Evolutionary conservation across 129 eudicot genomes (phyloP).

Genomic region (Chrysanthemum makinoi): DNA sequence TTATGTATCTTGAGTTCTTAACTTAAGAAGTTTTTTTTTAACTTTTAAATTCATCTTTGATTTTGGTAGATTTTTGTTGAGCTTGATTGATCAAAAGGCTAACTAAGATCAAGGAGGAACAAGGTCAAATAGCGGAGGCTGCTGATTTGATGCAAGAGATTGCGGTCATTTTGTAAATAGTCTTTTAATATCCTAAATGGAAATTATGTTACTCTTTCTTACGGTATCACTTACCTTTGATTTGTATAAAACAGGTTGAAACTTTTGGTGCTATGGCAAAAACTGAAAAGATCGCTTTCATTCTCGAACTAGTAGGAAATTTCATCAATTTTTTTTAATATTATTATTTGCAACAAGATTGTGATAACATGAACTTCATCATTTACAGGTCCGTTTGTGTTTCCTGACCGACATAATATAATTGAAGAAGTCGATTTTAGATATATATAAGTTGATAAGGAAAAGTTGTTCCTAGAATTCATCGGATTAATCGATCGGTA

Average conservation of each 20-base stretch:
- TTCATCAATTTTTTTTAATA: background rate
- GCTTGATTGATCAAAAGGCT: slow-evolving; percentile 71
- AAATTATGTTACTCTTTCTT: background rate
- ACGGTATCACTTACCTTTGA: background rate
- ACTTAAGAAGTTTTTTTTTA: slow-evolving; percentile 23
- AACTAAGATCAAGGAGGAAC: slow-evolving; percentile 89
- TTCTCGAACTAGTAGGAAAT: slow-evolving; percentile 77
- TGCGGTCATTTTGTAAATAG: slow-evolving; percentile 53
- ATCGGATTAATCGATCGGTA: no score
- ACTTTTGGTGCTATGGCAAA: slow-evolving; percentile 97
- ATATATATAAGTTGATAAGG: no score
- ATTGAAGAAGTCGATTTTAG: no score
- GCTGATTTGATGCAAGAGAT: slow-evolving; percentile 97
- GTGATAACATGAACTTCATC: background rate
- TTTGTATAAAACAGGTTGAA: slow-evolving; percentile 60
- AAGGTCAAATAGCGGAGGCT: slow-evolving; percentile 92
- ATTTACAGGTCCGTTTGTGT: slow-evolving; percentile 76
- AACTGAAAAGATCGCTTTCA: slow-evolving; percentile 85
- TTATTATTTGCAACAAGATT: background rate
- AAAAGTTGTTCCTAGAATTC: no score
- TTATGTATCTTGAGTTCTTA: background rate
- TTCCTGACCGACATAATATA: no score
- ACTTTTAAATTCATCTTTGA: slow-evolving; percentile 20
- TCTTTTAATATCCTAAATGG: background rate
- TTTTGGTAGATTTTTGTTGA: slow-evolving; percentile 74